These are phyloP conservation scores for Lyophyllum decastes DNA, from an alignment of 768 basidiomycete species.

Conservation along the genomic window DNA sequence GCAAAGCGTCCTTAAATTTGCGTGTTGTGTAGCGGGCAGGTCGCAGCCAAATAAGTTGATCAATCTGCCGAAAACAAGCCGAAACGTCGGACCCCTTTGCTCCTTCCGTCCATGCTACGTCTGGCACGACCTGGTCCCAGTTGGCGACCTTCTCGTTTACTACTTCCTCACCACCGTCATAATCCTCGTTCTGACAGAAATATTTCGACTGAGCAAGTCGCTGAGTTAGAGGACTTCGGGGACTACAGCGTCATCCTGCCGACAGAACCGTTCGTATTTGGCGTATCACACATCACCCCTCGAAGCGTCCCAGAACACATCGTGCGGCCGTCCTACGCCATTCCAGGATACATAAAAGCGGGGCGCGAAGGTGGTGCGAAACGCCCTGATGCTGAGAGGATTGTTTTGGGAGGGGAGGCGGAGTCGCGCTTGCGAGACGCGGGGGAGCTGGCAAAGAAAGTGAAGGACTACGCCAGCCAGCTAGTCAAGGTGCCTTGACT, in stretches of 20 bases:
- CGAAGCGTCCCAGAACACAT: conserved; percentile 61
- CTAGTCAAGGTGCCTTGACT: conserved; percentile 49
- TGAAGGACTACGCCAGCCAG: conserved; percentile 53
- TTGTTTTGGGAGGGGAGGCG: conserved; percentile 54
- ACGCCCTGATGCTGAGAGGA: conserved; percentile 23
- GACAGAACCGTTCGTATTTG: conserved; percentile 62
- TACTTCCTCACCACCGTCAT: background rate
- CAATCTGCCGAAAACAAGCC: too few species aligned
- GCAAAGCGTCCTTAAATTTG: too few species aligned
- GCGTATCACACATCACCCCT: conserved; percentile 59
- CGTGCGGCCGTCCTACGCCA: conserved; percentile 55
- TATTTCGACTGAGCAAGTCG: conserved; percentile 11
- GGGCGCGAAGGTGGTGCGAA: conserved; percentile 1
- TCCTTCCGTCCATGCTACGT: conserved; percentile 3
- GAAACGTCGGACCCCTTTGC: too few species aligned
- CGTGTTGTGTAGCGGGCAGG: too few species aligned
- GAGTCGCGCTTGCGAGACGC: conserved; percentile 55
- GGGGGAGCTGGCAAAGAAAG: conserved; percentile 55
- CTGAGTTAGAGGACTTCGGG: conserved; percentile 41
- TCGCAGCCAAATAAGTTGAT: too few species aligned
- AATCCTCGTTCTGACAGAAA: background rate
- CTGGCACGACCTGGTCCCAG: background rate
- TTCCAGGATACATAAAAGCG: conserved; percentile 8
- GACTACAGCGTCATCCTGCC: conserved; percentile 65
- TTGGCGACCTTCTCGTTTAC: background rate